These are phyloP conservation scores for Claviceps sp. DNA, from an alignment of 2,329 filamentous ascomycete species.

Conservation along the genomic window DNA sequence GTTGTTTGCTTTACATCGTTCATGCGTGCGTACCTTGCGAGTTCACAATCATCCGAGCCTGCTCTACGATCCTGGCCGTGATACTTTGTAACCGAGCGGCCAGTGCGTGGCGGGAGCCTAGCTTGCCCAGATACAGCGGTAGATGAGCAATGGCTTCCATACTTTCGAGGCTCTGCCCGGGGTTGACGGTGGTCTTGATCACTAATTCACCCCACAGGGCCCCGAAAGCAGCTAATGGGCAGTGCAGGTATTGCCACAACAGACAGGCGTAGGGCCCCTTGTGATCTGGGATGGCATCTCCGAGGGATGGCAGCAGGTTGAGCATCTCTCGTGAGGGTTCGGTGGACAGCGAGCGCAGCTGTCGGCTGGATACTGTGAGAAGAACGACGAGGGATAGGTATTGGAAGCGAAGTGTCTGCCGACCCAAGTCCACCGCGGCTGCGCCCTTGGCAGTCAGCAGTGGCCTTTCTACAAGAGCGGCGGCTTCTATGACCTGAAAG, in stretches of 20 bases:
- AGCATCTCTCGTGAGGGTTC: not conserved
- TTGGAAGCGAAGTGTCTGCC: not conserved
- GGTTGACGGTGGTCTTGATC: not conserved
- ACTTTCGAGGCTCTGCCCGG: not conserved
- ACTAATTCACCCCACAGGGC: conserved; percentile 1
- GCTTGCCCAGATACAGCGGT: not conserved
- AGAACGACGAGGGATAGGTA: not conserved
- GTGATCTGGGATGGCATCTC: not conserved
- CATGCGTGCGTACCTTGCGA: not conserved
- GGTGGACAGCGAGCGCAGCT: not conserved
- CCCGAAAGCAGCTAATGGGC: not conserved
- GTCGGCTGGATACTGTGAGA: not conserved
- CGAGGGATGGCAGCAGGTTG: not conserved
- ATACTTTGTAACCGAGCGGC: not conserved
- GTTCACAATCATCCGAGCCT: not conserved
- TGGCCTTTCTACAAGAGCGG: not conserved
- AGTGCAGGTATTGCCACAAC: conserved; percentile 1
- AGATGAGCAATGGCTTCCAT: not conserved
- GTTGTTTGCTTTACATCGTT: not conserved
- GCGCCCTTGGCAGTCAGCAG: not conserved
- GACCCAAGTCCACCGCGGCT: not conserved
- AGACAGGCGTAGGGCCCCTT: not conserved
- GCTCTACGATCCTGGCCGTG: not conserved
- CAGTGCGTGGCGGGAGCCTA: not conserved
- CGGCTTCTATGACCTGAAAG: not conserved